Base-by-base conservation (phyloP, 306 rosid species). In the Abrus precatorius region DNA sequence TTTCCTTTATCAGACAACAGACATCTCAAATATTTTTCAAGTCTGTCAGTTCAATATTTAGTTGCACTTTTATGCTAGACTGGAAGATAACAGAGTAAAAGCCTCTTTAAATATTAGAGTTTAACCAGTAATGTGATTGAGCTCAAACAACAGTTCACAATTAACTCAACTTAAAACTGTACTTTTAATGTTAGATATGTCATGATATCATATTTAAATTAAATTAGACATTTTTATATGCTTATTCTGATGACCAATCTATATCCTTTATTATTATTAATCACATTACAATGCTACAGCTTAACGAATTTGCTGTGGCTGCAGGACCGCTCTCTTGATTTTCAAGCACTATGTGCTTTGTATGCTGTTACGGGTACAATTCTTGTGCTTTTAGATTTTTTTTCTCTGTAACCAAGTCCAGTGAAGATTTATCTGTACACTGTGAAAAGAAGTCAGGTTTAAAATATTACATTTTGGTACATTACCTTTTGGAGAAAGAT, bases 301-400 rank as follows among this genome's bases (percentile, higher is more conserved):
- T 67, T 78, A 65, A 75, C 43, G 10, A 65, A 66, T 56, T 57
- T 67, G 34, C 65, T 73, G 14, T 81, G 52, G 66, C 44, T 75
- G 75, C 98, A 93, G 98, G 98, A 93, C 80, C 91, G 95, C 29
- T 93, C 97, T 69, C 97, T 93, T 12, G 95, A 93, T 83, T 93
- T 93, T 68, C 80, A 76, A 13, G 88, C 82, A 52, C 82, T 93
- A 7, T 91, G 92, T 79, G 97, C 95, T 59, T 89, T 91, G 34
- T 93, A 93, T 60, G 93, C 93, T 76, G 89, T 91, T 38, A 93
- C 98, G 0, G 98, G 98, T 93, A 93, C 82, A 65, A 14, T 67
- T 80, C 80, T 33, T 75, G 63, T 33, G 74, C 56, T 52, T 72
- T 67, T 11, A 28, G 61, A 13, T 60, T 75, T 20, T 41, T 61